phyloP scores from a whole-genome alignment of 73 alveolate genomes.

The Paramecium biaurelia region DNA sequence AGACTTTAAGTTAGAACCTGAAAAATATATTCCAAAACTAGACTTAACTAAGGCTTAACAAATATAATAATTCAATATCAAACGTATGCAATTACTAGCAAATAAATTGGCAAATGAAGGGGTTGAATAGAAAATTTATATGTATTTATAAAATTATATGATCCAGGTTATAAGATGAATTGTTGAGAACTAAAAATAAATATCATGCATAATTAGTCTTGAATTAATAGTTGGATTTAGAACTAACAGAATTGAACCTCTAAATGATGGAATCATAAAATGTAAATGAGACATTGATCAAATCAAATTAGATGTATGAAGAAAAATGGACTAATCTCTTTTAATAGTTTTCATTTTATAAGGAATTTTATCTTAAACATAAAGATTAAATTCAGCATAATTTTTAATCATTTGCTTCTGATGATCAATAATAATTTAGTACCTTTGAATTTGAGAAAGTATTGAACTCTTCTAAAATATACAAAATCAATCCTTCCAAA shows the following conservation, averaged over 20 bases:
- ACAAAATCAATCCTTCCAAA: neutral
- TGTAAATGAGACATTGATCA: neutral
- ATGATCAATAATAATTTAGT: neutral
- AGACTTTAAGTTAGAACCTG: neutral
- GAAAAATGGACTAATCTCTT: neutral
- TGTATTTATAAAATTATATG: neutral
- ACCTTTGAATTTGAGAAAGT: neutral
- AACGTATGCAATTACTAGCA: neutral
- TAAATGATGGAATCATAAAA: neutral
- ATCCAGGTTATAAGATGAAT: conserved; percentile 34
- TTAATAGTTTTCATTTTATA: conserved; percentile 31
- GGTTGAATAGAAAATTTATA: neutral
- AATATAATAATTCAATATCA: conserved; percentile 26
- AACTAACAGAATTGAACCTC: neutral
- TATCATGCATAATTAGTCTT: conserved; percentile 37
- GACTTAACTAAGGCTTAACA: conserved; percentile 44
- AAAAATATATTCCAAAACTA: neutral
- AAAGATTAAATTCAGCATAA: conserved; percentile 9
- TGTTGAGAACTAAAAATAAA: conserved; percentile 16
- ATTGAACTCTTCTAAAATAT: conserved; percentile 3
- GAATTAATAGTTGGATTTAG: neutral
- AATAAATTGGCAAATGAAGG: neutral
- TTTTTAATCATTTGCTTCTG: neutral
- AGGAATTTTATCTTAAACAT: conserved; percentile 10
- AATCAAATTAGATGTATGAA: conserved; percentile 9